Conservation (phyloP, 148 eudicot genomes). For the Silene latifolia region DNA sequence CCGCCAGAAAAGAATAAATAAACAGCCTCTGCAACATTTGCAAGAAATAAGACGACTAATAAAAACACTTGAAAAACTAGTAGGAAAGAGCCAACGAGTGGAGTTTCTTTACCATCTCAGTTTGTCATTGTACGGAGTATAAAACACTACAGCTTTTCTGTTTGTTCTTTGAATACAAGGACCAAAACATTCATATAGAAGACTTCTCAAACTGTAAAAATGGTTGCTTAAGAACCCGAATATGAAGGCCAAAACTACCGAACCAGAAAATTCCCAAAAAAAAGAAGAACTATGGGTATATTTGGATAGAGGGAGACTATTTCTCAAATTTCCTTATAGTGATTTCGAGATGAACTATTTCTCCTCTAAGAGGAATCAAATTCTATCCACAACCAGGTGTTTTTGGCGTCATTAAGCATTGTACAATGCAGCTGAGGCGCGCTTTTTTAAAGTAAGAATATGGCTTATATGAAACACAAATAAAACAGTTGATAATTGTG, state of each 20-base stretch:
- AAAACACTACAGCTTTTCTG: not conserved
- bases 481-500: not conserved
- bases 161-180: not conserved
- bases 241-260: not conserved
- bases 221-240: not conserved
- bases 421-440: too few relatives aligned
- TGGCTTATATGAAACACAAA: not conserved
- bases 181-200: not conserved
- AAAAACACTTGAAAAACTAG: not conserved
- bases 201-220: not conserved
- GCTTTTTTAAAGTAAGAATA: too few relatives aligned
- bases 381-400: too few relatives aligned
- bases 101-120: not conserved
- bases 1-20: not conserved
- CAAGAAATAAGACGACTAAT: not conserved
- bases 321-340: too few relatives aligned
- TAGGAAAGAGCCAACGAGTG: not conserved
- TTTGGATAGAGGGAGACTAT: too few relatives aligned
- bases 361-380: too few relatives aligned
- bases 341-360: too few relatives aligned
- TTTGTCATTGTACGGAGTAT: not conserved
- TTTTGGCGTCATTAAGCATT: too few relatives aligned
- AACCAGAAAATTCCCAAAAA: too few relatives aligned
- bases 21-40: not conserved
- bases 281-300: not conserved